Base-by-base conservation (phyloP, 805 yeast genomes). In the Candida insectalens region DNA sequence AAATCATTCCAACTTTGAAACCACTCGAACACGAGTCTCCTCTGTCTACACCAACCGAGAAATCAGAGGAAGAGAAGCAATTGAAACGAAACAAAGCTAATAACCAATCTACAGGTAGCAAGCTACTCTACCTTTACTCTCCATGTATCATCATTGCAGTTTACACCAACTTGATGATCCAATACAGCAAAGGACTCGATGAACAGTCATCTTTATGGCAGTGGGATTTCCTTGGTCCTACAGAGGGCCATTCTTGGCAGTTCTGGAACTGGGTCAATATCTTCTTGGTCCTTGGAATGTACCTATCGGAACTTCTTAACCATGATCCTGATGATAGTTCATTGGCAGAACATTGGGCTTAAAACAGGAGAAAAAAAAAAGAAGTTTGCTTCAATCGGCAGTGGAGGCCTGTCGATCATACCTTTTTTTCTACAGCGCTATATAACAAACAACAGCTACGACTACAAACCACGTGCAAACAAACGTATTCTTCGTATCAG, bases 181-280 rank as follows among this genome's bases (percentile, higher is more conserved):
- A 84, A 62, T 87, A 85, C 50, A 76, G 80, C 33, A 84, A 87
- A 33, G 80, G 77, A 50, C 61, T 82, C 36, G 83, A 78, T 30
- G 63, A 72, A 12, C 80, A 80, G 37, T 54, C 45, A 21, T 55
- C 54, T 29, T 42, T 57, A 18, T 52, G 52, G 51, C 51, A 53
- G 33, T 55, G 59, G 60, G 15, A 52, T 10, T 15, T 36, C 19
- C 6, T 13, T n/a, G 39, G 38, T 19, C 26, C 18, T 22, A 36
- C 22, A 13, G 35, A 25, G 18, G 49, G 70, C 19, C 75, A 77
- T 51, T 80, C 95, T n/a, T 82, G 94, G 84, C 87, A 85, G 48
- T 83, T 92, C 53, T 89, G 98, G 97, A 84, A 88, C 48, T 89
- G 97, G 97, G 72, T 83, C 38, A 89, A 89, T 53, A 83, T 89